A percentile compares a stretch with the other conserved stretches of the same genome.
These are phyloP conservation scores for Pluteus cervinus DNA, from an alignment of 768 basidiomycete genomes.

Conservation along the genomic window DNA sequence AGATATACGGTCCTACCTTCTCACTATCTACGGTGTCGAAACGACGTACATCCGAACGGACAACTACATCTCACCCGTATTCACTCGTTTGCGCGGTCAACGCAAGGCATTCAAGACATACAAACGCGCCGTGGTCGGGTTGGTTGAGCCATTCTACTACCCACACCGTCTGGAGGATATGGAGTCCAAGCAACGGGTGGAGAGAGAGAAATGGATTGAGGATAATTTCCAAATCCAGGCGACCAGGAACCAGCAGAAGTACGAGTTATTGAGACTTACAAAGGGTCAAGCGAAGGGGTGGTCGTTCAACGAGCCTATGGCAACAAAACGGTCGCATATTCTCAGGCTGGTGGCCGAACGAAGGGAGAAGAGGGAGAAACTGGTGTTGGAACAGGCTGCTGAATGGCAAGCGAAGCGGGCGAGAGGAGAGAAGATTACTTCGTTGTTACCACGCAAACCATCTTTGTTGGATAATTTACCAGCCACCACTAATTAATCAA, in stretches of 20 bases:
- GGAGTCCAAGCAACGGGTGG: conserved; percentile 43
- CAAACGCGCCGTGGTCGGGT: conserved; percentile 89
- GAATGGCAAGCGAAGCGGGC: conserved; percentile 30
- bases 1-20: conserved; percentile 83
- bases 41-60: conserved; percentile 96
- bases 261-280: conserved; percentile 31
- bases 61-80: conserved; percentile 66
- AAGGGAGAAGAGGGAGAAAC: conserved; percentile 31
- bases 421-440: conserved; percentile 21
- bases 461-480: too few relatives aligned
- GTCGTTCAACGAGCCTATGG: conserved; percentile 35
- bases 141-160: conserved; percentile 92
- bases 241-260: conserved; percentile 27
- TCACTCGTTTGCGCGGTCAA: conserved; percentile 21
- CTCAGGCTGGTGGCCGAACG: conserved; percentile 36
- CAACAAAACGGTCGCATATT: conserved; percentile 41
- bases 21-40: conserved; percentile 79
- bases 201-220: conserved; percentile 59
- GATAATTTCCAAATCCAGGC: conserved; percentile 47
- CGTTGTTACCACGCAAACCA: too few relatives aligned
- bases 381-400: conserved; percentile 27
- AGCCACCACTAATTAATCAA: too few relatives aligned
- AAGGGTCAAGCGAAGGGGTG: conserved; percentile 35
- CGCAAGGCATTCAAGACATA: conserved; percentile 52
- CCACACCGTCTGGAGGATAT: conserved; percentile 80